phyloP scores from a whole-genome alignment of 768 basidiomycete genomes.

The Russula vinacea region DNA sequence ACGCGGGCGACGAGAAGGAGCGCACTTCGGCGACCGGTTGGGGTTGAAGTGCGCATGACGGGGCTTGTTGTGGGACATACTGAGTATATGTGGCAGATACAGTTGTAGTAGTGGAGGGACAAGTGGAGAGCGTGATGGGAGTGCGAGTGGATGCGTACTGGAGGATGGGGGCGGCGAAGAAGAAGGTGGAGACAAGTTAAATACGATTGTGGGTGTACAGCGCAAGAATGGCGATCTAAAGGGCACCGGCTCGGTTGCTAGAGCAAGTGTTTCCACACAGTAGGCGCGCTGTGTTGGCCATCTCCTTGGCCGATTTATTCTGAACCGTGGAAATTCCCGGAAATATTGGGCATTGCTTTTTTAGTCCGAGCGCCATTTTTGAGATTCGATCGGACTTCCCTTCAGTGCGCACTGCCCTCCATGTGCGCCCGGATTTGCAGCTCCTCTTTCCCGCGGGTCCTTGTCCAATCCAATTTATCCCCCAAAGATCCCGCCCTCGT shows the following conservation, averaged over 20 bases:
- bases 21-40: constrained; percentile 20
- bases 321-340: constrained; percentile 1
- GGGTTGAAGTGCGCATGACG: constrained; percentile 24
- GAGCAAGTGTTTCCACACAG: not conserved
- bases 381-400: not conserved
- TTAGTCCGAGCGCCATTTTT: not conserved
- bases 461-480: not conserved
- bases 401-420: not conserved
- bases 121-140: not conserved
- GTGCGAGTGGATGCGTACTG: not conserved
- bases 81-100: not conserved
- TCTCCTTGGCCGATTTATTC: not conserved
- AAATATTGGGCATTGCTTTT: not conserved
- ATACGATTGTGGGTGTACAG: constrained; percentile 10
- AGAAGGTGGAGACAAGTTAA: constrained; percentile 1
- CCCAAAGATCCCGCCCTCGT: not conserved
- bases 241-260: constrained; percentile 14
- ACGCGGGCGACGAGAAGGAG: constrained; percentile 17
- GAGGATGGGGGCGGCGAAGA: not conserved
- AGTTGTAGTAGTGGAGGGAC: not conserved
- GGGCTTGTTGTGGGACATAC: constrained; percentile 5
- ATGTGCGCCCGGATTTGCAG: not conserved
- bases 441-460: not conserved
- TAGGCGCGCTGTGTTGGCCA: not conserved
- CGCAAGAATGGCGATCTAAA: not conserved